Evolutionary conservation across 495 filamentous ascomycete species (phyloP).

Genomic region (Xanthoparmelia taractica): DNA sequence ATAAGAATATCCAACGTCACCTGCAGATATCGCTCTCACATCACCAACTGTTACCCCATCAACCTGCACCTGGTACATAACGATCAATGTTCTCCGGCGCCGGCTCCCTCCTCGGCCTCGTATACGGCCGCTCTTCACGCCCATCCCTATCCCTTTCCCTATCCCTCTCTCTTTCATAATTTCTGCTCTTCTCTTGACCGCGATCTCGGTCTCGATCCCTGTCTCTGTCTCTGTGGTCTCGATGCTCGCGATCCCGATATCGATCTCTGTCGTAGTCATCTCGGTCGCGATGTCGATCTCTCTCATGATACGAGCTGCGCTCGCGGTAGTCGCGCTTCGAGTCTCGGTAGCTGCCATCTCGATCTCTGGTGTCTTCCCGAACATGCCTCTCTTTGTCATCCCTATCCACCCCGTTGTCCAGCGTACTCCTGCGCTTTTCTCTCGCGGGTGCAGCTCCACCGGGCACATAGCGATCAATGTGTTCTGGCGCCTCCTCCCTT

Average conservation of each 20-base stretch:
- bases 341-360: not conserved
- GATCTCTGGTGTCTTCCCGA: constrained; percentile 12
- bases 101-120: constrained; percentile 17
- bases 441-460: constrained; percentile 14
- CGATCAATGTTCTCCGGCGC: constrained; percentile 44
- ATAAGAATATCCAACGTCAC: not conserved
- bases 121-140: constrained; percentile 8
- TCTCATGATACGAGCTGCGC: constrained; percentile 15
- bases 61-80: constrained; percentile 38
- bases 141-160: constrained; percentile 30
- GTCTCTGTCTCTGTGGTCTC: constrained; percentile 33
- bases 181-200: constrained; percentile 20
- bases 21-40: not conserved
- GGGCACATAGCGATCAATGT: constrained; percentile 48
- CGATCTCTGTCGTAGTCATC: constrained; percentile 22
- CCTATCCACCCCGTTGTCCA: constrained; percentile 23
- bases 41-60: not conserved
- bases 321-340: constrained; percentile 12
- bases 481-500: constrained; percentile 19
- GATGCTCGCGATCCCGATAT: constrained; percentile 28
- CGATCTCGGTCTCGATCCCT: constrained; percentile 32
- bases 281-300: constrained; percentile 8
- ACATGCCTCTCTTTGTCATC: constrained; percentile 16
- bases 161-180: constrained; percentile 25
- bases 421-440: constrained; percentile 21